phyloP scores from a whole-genome alignment of 192 early-diverging fungal species.

The Backusella circina region DNA sequence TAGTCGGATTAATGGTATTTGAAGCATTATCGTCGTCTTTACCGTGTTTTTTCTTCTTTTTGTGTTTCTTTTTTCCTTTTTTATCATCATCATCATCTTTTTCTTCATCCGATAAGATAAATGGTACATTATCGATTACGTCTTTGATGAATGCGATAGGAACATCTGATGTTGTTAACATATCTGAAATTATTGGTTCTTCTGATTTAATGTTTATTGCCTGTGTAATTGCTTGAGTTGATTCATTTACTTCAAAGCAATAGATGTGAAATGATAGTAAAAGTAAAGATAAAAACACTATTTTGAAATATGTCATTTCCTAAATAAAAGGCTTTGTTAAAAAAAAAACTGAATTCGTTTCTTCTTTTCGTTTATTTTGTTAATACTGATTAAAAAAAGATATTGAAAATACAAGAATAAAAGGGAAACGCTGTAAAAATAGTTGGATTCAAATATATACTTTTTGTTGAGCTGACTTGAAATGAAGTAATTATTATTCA shows the following conservation, averaged over 20 bases:
- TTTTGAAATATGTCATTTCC: neutral
- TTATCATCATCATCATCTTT: neutral
- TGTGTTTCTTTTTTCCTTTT: neutral
- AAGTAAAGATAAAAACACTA: neutral
- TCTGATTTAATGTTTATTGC: neutral
- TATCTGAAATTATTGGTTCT: neutral
- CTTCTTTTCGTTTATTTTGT: neutral
- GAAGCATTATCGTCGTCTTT: neutral
- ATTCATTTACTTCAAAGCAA: neutral
- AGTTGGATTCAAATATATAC: constrained; percentile 1
- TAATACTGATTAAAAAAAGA: neutral
- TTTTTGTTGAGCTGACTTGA: constrained; percentile 1
- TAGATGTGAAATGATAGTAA: neutral
- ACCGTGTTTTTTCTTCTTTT: neutral
- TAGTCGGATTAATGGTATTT: neutral
- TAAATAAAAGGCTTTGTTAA: neutral
- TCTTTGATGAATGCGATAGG: neutral
- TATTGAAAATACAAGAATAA: neutral
- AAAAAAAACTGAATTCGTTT: neutral
- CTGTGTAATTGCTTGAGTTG: neutral
- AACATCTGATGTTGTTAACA: neutral
- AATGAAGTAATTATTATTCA: neutral
- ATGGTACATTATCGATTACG: neutral
- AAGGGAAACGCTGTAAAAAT: neutral
- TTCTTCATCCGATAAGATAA: neutral